Evolutionary conservation across 1,139 yeast species (phyloP).

Genomic region (Spathaspora sp.): DNA sequence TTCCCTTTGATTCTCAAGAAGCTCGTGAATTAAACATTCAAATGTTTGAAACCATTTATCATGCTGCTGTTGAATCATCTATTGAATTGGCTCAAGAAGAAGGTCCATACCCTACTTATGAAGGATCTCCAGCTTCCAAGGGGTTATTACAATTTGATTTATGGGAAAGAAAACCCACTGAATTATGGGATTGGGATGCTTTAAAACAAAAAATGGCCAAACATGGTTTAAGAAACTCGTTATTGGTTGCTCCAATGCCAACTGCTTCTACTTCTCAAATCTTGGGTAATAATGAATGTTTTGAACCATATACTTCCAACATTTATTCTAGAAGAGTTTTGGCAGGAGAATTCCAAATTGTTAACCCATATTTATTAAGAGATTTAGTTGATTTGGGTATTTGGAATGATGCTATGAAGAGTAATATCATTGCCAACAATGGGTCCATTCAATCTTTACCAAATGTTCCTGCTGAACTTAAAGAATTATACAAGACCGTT

Average conservation of each 20-base stretch:
- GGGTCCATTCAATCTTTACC: slow-evolving; percentile 57
- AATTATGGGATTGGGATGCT: slow-evolving; percentile 57
- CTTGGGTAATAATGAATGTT: slow-evolving; percentile 60
- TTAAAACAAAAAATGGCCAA: slow-evolving; percentile 44
- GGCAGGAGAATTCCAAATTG: slow-evolving; percentile 63
- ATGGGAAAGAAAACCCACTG: slow-evolving; percentile 59
- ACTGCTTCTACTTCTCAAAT: slow-evolving; percentile 66
- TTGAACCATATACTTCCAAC: slow-evolving; percentile 62
- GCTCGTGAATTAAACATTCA: slow-evolving; percentile 57
- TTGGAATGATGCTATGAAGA: slow-evolving; percentile 55
- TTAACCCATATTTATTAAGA: slow-evolving; percentile 53
- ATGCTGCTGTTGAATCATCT: slow-evolving; percentile 58
- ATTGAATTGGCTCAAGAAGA: slow-evolving; percentile 50
- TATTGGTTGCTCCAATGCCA: slow-evolving; percentile 65
- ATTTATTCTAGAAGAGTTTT: slow-evolving; percentile 59
- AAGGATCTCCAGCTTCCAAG: slow-evolving; percentile 61
- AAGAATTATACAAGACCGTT: slow-evolving; percentile 54
- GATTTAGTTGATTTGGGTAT: slow-evolving; percentile 56
- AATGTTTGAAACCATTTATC: slow-evolving; percentile 62
- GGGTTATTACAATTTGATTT: slow-evolving; percentile 57
- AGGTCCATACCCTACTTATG: slow-evolving; percentile 49
- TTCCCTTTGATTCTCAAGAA: slow-evolving; percentile 58
- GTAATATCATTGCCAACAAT: slow-evolving; percentile 49
- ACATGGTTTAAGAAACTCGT: slow-evolving; percentile 57
- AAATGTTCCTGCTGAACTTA: slow-evolving; percentile 51